Conservation (phyloP, 2,329 filamentous ascomycete species). For the Ceratocystis destructans region DNA sequence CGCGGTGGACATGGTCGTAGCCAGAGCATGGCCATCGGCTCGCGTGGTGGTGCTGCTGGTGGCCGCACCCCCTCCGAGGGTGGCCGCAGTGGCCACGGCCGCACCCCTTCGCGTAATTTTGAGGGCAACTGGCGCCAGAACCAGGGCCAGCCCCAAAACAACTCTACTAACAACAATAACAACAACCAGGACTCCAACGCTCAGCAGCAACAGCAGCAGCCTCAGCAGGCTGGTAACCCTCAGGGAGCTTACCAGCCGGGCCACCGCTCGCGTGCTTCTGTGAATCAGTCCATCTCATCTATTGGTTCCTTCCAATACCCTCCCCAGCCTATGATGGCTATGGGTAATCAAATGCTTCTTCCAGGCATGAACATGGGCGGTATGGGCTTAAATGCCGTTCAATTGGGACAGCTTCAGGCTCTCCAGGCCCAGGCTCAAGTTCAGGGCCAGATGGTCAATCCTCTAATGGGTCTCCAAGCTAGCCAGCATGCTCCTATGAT, state of each 20-base stretch:
- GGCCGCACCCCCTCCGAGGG: constrained; percentile 54
- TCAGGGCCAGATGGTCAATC: constrained; percentile 59
- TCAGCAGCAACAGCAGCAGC: constrained; percentile 24
- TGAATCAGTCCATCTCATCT: constrained; percentile 64
- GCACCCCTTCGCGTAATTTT: constrained; percentile 82
- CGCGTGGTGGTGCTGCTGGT: constrained; percentile 50
- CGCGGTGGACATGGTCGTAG: constrained; percentile 57
- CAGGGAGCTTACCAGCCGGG: constrained; percentile 69
- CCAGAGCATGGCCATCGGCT: constrained; percentile 77
- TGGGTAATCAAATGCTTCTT: constrained; percentile 76
- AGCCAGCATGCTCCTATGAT: constrained; percentile 30
- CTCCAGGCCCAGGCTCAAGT: constrained; percentile 67
- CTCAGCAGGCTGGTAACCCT: constrained; percentile 35
- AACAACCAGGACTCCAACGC: constrained; percentile 5
- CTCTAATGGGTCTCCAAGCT: constrained; percentile 45
- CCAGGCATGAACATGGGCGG: constrained; percentile 66
- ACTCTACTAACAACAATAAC: neutral
- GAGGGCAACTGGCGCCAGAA: constrained; percentile 89
- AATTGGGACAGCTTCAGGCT: constrained; percentile 80
- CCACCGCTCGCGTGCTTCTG: constrained; percentile 71
- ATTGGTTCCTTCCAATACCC: constrained; percentile 83
- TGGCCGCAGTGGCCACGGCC: constrained; percentile 59
- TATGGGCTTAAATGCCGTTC: constrained; percentile 64
- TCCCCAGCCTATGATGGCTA: constrained; percentile 73
- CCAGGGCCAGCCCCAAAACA: constrained; percentile 36